phyloP scores from a whole-genome alignment of 2,329 filamentous ascomycete species.

The Aureobasidium zeae region DNA sequence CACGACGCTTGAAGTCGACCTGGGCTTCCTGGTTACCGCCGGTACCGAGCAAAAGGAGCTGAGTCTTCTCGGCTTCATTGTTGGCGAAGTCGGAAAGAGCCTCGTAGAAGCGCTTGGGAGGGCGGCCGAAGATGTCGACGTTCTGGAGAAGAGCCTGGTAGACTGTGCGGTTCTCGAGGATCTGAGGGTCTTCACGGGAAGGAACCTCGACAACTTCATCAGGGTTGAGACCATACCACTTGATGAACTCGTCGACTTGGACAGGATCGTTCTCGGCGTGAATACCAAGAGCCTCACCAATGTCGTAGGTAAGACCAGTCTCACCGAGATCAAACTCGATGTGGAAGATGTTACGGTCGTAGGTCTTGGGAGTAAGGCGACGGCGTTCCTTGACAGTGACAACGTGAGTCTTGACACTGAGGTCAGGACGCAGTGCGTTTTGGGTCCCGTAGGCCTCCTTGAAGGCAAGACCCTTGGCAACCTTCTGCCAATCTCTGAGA shows the following conservation, averaged over 20 bases:
- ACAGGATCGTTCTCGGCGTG: slow-evolving; percentile 85
- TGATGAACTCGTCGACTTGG: slow-evolving; percentile 76
- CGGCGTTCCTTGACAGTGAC: slow-evolving; percentile 93
- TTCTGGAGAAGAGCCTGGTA: slow-evolving; percentile 89
- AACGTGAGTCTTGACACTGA: slow-evolving; percentile 74
- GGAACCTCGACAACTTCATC: slow-evolving; percentile 86
- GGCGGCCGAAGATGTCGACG: slow-evolving; percentile 91
- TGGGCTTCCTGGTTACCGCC: slow-evolving; percentile 57
- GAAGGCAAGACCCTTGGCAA: slow-evolving; percentile 81
- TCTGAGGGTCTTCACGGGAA: slow-evolving; percentile 63
- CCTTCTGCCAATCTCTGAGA: slow-evolving; percentile 70
- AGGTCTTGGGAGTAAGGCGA: slow-evolving; percentile 74
- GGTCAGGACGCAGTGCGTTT: slow-evolving; percentile 68
- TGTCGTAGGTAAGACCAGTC: slow-evolving; percentile 90
- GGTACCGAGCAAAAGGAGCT: slow-evolving; percentile 65
- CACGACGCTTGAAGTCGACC: slow-evolving; percentile 82
- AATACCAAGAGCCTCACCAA: slow-evolving; percentile 92
- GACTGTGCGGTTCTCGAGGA: slow-evolving; percentile 80
- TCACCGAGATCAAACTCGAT: slow-evolving; percentile 94
- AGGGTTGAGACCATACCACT: slow-evolving; percentile 75
- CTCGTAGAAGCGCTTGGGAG: slow-evolving; percentile 97
- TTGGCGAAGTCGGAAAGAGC: slow-evolving; percentile 74
- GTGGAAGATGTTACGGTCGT: slow-evolving; percentile 99
- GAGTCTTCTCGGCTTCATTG: slow-evolving; percentile 72
- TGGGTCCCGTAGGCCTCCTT: slow-evolving; percentile 84